Conservation (phyloP, 75 land plant genomes). For the Cupressus sempervirens region DNA sequence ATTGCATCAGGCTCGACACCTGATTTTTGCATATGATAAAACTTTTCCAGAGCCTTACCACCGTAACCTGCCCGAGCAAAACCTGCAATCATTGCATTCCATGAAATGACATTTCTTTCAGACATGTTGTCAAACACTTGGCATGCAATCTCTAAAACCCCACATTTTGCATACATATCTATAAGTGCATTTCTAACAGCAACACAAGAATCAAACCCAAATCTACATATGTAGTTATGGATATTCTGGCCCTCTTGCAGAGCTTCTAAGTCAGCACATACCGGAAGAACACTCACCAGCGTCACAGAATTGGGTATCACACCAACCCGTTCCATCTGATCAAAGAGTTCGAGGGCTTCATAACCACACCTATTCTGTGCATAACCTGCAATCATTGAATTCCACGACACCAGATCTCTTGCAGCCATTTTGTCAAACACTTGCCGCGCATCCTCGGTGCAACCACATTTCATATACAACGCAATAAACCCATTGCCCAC, state of each 20-base stretch:
- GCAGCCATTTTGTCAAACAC: slow-evolving; percentile 56
- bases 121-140: slow-evolving; percentile 21
- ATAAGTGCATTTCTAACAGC: slow-evolving; percentile 32
- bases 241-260: slow-evolving; percentile 35
- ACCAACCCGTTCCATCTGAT: slow-evolving; percentile 19
- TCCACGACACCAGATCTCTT: slow-evolving; percentile 78
- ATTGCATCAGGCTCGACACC: slow-evolving; percentile 31
- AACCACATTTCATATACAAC: slow-evolving; percentile 82
- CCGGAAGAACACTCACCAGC: slow-evolving; percentile 33
- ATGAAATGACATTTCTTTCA: slow-evolving; percentile 20
- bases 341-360: slow-evolving; percentile 9
- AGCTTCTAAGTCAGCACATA: slow-evolving; percentile 44
- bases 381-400: slow-evolving; percentile 48
- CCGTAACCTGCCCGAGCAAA: slow-evolving; percentile 40
- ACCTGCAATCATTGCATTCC: slow-evolving; percentile 54
- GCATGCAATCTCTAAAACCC: slow-evolving; percentile 24
- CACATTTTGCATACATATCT: slow-evolving; percentile 51
- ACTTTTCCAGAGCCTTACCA: slow-evolving; percentile 38
- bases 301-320: slow-evolving; percentile 36
- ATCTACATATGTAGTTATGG: slow-evolving; percentile 18
- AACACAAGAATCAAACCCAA: slow-evolving; percentile 17
- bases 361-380: not conserved
- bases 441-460: slow-evolving; percentile 33
- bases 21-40: slow-evolving; percentile 28
- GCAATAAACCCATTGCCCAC: slow-evolving; percentile 65